Percentiles rank a stretch among this genome's conserved stretches.
Evolutionary conservation across 208 protist species (phyloP).

Genomic region (Leishmania tropica): DNA sequence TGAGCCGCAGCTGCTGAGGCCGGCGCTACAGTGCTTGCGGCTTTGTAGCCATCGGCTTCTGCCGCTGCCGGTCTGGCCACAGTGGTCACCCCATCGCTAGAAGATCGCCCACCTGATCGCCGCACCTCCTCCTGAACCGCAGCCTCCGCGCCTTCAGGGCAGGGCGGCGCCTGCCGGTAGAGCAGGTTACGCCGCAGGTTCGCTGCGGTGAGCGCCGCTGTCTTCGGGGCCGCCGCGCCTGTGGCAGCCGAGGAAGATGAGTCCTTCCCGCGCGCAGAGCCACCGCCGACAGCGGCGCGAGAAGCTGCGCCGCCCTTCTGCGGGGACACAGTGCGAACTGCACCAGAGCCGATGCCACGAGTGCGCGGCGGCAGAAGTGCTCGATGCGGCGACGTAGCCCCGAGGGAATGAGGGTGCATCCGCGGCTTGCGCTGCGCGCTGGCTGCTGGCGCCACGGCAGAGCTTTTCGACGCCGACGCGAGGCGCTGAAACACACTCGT

Average conservation of each 20-base stretch:
- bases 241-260: not conserved
- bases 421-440: constrained; percentile 12
- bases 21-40: not conserved
- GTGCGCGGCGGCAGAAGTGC: not conserved
- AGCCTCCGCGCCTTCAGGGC: not conserved
- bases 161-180: not conserved
- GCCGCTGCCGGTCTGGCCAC: not conserved
- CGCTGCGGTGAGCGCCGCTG: constrained; percentile 27
- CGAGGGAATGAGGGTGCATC: not conserved
- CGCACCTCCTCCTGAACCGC: not conserved
- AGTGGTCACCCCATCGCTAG: too few relatives aligned
- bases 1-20: not conserved
- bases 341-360: not conserved
- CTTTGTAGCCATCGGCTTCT: not conserved
- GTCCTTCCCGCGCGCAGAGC: not conserved
- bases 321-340: not conserved
- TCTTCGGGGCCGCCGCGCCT: not conserved
- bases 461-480: constrained; percentile 4
- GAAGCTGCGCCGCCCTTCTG: not conserved
- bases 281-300: not conserved
- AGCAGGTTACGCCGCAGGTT: constrained; percentile 31
- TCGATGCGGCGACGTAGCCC: not conserved
- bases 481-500: constrained; percentile 30
- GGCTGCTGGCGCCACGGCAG: not conserved
- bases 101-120: constrained; percentile 4